phyloP scores from a whole-genome alignment of 2,329 filamentous ascomycete genomes.

The Diaporthe ampelina region DNA sequence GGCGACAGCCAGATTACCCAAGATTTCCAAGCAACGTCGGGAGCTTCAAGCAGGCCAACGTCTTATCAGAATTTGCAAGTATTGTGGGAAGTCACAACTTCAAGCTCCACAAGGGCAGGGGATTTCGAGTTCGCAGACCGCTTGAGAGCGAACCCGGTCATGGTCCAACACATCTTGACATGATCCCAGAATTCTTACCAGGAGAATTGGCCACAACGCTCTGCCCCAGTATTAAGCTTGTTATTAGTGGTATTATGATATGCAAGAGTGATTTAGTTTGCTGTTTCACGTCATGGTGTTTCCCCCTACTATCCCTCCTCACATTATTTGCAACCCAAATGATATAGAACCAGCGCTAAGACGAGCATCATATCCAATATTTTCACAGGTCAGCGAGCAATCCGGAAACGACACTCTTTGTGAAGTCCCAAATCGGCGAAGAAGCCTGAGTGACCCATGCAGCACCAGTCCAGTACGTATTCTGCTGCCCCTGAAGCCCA shows the following conservation, averaged over 20 bases:
- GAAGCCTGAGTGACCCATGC: constrained; percentile 50
- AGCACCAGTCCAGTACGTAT: constrained; percentile 49
- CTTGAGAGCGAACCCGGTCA: background rate
- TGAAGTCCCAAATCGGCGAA: constrained; percentile 50
- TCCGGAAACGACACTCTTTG: constrained; percentile 25
- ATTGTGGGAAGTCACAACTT: no score
- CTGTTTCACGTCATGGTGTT: background rate
- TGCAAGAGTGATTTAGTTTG: background rate
- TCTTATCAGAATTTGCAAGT: no score
- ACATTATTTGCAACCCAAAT: background rate
- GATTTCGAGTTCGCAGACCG: no score
- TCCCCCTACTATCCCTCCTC: no score
- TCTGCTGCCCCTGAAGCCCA: constrained; percentile 46
- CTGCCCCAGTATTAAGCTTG: background rate
- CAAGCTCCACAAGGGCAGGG: background rate
- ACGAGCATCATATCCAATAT: no score
- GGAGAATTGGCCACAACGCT: rapidly evolving
- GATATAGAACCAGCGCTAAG: background rate
- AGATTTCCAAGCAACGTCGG: no score
- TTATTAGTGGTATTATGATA: background rate
- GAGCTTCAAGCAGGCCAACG: no score
- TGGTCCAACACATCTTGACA: background rate
- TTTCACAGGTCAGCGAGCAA: background rate
- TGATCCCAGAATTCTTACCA: background rate
- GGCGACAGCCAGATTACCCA: background rate